Conservation (phyloP, 2,329 filamentous ascomycete species). For the Tolypocladium album region DNA sequence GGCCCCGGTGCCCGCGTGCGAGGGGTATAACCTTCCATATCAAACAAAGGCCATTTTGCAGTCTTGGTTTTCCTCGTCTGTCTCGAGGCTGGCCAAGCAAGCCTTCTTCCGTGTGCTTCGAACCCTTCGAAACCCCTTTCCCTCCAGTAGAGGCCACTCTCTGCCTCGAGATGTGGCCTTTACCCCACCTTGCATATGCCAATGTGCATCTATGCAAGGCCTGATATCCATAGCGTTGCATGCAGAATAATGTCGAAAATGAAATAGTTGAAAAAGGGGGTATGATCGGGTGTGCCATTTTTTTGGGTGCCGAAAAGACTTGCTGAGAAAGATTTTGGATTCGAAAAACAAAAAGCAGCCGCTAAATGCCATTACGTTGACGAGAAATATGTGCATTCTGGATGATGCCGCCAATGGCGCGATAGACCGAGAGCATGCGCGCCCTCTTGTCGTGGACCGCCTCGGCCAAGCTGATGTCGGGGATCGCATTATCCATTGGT, state of each 20-base stretch:
- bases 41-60: conserved; percentile 15
- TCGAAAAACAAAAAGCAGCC: conserved; percentile 23
- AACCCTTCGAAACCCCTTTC: conserved; percentile 1
- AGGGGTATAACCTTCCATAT: background rate
- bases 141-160: conserved; percentile 11
- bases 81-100: conserved; percentile 14
- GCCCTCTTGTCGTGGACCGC: background rate
- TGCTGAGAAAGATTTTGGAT: conserved; percentile 18
- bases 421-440: background rate
- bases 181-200: conserved; percentile 7
- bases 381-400: conserved; percentile 4
- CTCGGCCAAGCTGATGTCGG: background rate
- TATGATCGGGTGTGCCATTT: conserved; percentile 25
- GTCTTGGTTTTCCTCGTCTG: conserved; percentile 18
- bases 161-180: conserved; percentile 7
- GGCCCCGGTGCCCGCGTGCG: background rate
- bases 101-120: conserved; percentile 9
- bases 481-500: conserved; percentile 1
- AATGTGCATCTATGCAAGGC: conserved; percentile 3
- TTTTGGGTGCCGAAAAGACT: conserved; percentile 27
- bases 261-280: conserved; percentile 14
- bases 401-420: background rate
- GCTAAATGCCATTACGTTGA: conserved; percentile 36
- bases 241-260: conserved; percentile 14
- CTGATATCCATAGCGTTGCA: conserved; percentile 8